Evolutionary conservation across 2,329 filamentous ascomycete genomes (phyloP).

Genomic region (Cordyceps fumosorosea): DNA sequence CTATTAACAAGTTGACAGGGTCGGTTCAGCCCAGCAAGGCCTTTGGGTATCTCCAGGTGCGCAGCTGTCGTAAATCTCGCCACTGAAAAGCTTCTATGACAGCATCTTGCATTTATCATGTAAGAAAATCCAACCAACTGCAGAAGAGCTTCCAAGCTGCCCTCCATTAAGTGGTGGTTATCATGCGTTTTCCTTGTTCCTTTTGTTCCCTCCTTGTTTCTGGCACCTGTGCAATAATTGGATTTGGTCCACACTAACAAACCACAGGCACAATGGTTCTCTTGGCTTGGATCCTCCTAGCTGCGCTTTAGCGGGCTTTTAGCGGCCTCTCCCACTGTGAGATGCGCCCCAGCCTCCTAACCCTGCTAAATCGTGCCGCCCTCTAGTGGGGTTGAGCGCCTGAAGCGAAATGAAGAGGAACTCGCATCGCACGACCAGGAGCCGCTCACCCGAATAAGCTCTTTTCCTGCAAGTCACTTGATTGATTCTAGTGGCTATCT

Average conservation of each 20-base stretch:
- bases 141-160: neutral
- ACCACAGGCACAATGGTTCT: neutral
- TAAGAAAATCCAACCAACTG: neutral
- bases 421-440: neutral
- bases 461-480: neutral
- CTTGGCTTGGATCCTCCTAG: neutral
- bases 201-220: neutral
- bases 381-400: neutral
- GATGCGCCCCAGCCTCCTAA: neutral
- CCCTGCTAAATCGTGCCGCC: neutral
- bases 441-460: neutral
- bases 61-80: neutral
- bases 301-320: neutral
- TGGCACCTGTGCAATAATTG: neutral
- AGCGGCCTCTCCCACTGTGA: neutral
- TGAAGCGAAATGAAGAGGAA: constrained; percentile 6
- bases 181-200: neutral
- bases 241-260: neutral
- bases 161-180: neutral
- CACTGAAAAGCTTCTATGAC: neutral
- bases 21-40: constrained; percentile 3
- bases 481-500: neutral
- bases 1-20: neutral
- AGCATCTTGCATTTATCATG: neutral
- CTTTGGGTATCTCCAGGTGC: neutral